Conservation (phyloP, 1,139 yeast species). For the Saccharomycopsis crataegensis region DNA sequence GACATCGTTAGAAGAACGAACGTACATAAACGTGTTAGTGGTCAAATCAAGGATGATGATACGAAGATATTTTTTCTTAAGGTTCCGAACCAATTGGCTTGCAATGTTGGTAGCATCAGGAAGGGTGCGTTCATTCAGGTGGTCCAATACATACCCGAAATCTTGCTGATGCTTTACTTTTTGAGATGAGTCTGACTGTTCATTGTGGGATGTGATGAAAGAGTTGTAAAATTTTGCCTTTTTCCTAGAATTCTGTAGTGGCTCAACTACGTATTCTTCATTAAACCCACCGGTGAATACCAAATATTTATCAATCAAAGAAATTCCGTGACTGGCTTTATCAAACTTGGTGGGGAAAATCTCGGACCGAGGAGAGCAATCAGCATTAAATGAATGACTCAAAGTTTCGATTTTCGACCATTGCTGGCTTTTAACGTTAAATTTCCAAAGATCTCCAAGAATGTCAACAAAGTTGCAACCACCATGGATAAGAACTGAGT, state of each 20-base stretch:
- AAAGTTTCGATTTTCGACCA: slow-evolving; percentile 28
- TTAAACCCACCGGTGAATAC: slow-evolving; percentile 14
- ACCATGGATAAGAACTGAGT: slow-evolving; percentile 34
- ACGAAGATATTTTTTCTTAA: slow-evolving; percentile 2
- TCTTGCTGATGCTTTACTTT: not conserved
- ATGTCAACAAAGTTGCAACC: slow-evolving; percentile 36
- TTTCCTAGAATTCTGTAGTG: too few relatives aligned
- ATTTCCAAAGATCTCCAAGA: slow-evolving; percentile 42
- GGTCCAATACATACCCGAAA: not conserved
- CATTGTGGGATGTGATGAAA: not conserved
- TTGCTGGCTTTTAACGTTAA: slow-evolving; percentile 33
- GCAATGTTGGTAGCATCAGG: slow-evolving; percentile 5
- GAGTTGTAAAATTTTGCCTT: too few relatives aligned
- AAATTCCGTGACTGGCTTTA: slow-evolving; percentile 8
- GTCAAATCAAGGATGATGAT: slow-evolving; percentile 10
- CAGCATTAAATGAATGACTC: slow-evolving; percentile 2
- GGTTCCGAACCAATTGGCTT: not conserved
- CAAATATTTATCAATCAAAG: slow-evolving; percentile 12
- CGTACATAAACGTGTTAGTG: slow-evolving; percentile 6
- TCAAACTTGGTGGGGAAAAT: slow-evolving; percentile 1
- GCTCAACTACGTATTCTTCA: not conserved
- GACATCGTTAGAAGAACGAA: not conserved
- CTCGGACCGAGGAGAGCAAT: slow-evolving; percentile 1
- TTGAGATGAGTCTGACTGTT: not conserved
- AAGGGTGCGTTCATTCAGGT: slow-evolving; percentile 4